Percentiles rank a stretch among this genome's conserved stretches.
Conservation (phyloP, 192 early-diverging fungal genomes). For the Coemansia sp. region DNA sequence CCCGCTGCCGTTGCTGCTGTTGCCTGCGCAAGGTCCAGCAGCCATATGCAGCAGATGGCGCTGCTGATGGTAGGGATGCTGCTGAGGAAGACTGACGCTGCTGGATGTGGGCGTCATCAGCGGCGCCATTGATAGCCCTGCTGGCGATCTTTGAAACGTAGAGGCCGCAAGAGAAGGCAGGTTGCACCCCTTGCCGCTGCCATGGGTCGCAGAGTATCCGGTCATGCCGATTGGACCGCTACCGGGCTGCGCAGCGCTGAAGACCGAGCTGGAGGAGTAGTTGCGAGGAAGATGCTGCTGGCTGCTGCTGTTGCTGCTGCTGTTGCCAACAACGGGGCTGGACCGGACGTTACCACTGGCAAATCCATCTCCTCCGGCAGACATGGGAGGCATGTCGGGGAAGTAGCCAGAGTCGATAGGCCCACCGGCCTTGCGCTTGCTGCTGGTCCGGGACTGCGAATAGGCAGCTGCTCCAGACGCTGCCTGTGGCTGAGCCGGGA, state of each 20-base stretch:
- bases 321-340: conserved; percentile 9
- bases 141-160: conserved; percentile 8
- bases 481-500: conserved; percentile 2
- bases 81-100: conserved; percentile 16
- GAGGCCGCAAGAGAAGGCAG: conserved; percentile 28
- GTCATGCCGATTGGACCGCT: background rate
- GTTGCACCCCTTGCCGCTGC: conserved; percentile 31
- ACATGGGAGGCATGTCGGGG: conserved; percentile 21
- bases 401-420: conserved; percentile 49
- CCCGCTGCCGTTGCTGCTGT: background rate
- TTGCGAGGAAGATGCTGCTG: conserved; percentile 24
- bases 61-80: conserved; percentile 31
- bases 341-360: conserved; percentile 9
- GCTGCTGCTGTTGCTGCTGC: conserved; percentile 12
- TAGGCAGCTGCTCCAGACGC: conserved; percentile 3
- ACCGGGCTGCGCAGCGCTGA: conserved; percentile 10
- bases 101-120: conserved; percentile 8
- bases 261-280: conserved; percentile 25
- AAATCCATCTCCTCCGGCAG: conserved; percentile 16
- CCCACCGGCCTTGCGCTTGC: conserved; percentile 42
- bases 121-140: background rate
- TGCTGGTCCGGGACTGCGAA: conserved; percentile 19
- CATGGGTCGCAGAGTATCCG: conserved; percentile 23
- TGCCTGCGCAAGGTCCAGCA: background rate
- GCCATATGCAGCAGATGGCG: conserved; percentile 23